Evolutionary conservation across 768 basidiomycete species (phyloP), one percentile per base, ranked within the genome.

Genomic region (Boletus rubescentipes): DNA sequence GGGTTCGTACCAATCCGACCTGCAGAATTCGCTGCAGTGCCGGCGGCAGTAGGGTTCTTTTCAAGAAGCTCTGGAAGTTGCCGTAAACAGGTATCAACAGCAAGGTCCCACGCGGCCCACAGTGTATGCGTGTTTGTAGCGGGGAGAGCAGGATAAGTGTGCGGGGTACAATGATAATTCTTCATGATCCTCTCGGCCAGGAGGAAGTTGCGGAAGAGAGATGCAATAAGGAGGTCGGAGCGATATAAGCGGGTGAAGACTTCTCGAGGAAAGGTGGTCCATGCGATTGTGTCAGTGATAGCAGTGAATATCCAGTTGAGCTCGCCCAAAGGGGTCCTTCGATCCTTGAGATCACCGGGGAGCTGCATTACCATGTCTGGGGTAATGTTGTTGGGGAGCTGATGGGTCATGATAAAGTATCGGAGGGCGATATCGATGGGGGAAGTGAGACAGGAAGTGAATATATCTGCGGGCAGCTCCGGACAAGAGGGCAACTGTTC

Each of bases 301-400:
- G 96, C 93, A 1, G 94, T 98, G 73, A 98, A 98, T 58, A 98
- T 98, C 97, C 97, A 99, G 68, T 96, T 97, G n/a, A 99, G 82
- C 73, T 99, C 97, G 46, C 97, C 97, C 0, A 99, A 77, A 2
- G 97, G 95, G 1, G 97, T 98, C 23, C 95, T 83, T 18, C 97
- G 83, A 66, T 99, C 97, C 72, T 96, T 97, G 55, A 98, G 81
- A 67, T 98, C 95, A 9, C 97, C 97, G 0, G 97, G 97, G 12
- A 99, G 82, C 68, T 94, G 91, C 80, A 91, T 85, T 32, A 95
- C 87, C 89, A 93, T 91, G 64, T 98, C 93, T 29, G 87, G 79
- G 9, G 86, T 87, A 64, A 91, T 82, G 53, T 86, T 85, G 60
- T 83, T 86, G 7, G 89, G 90, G 11, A 93, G 82, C 49, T 88